Evolutionary conservation across 176 grass and related monocot species (phyloP), one percentile per base, ranked within the genome.

Genomic region (Puya raimondii): DNA sequence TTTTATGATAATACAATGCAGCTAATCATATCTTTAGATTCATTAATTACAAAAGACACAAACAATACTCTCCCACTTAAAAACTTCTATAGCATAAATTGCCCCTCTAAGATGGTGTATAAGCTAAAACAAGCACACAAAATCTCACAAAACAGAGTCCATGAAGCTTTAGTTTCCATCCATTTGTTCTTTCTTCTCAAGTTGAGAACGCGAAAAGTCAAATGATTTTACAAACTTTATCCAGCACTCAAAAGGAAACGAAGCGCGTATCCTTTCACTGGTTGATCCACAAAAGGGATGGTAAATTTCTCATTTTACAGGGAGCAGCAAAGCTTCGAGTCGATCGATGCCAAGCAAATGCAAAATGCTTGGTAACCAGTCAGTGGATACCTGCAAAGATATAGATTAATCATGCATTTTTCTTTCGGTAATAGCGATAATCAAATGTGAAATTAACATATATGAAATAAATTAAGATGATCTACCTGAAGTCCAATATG

Each of bases 341-440:
- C 93, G 22, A 92, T 90, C 1, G 93, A 91, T 13, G 93, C 82
- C 76, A 97, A 65, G 56, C 93, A 97, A 22, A 92, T 88, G 93
- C 89, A 92, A 72, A 97, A 90, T 49, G 93, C 93, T 71, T 97
- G 89, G 73, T 97, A 97, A 16, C 93, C 93, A 50, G 89, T 97
- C 67, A 97, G 72, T 0, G 93, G 93, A 74, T 90, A 84, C 72
- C 89, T 92, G 72, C 65, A 81, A 10, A 65, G 56, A 23, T 50
- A 11, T 48, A 59, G n/a, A 49, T n/a, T 13, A 20, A 6, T 3
- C 54, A 2, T 26, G 47, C 23, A 27, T 26, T 10, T 12, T 58
- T 11, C 3, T 23, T 1, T 54, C 12, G 0, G 64, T 9, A 70
- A 66, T 54, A 6, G 49, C 11, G 13, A 47, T 13, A 11, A 13